These are phyloP conservation scores for Neopestalotiopsis clavispora DNA, from an alignment of 2,329 filamentous ascomycete genomes.

Conservation along the genomic window DNA sequence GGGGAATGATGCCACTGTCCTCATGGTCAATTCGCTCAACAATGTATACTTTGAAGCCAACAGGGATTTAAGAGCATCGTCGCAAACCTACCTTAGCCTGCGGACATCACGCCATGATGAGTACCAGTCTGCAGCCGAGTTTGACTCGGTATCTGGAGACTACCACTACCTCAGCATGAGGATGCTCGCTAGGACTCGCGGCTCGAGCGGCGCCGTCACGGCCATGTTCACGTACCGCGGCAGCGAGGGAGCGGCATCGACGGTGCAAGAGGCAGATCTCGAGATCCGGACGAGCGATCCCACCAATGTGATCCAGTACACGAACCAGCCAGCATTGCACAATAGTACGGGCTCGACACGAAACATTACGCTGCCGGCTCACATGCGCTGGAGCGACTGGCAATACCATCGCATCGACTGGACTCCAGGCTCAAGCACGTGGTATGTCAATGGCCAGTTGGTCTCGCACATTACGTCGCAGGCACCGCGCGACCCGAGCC, in stretches of 20 bases:
- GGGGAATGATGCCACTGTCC: conserved; percentile 35
- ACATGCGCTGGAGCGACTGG: conserved; percentile 50
- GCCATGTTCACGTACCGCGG: conserved; percentile 57
- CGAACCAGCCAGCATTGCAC: conserved; percentile 53
- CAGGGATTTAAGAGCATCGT: conserved; percentile 35
- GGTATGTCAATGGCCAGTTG: conserved; percentile 53
- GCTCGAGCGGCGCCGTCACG: conserved; percentile 53
- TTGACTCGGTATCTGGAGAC: conserved; percentile 43
- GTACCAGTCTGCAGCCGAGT: conserved; percentile 55
- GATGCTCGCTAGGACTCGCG: conserved; percentile 55
- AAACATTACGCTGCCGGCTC: conserved; percentile 41
- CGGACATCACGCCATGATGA: conserved; percentile 47
- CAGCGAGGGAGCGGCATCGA: conserved; percentile 19
- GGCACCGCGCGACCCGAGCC: conserved; percentile 50
- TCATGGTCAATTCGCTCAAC: conserved; percentile 45
- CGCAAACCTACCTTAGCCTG: conserved; percentile 52
- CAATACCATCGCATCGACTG: conserved; percentile 58
- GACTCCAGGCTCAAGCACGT: conserved; percentile 49
- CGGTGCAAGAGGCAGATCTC: conserved; percentile 43
- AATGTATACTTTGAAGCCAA: conserved; percentile 52
- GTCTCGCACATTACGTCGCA: conserved; percentile 52
- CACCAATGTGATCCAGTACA: conserved; percentile 46
- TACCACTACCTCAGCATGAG: conserved; percentile 50
- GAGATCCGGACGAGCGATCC: conserved; percentile 47
- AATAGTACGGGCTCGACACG: conserved; percentile 47